Base-by-base conservation (phyloP, 78 protist species). In the Speleostelium caveatum region DNA sequence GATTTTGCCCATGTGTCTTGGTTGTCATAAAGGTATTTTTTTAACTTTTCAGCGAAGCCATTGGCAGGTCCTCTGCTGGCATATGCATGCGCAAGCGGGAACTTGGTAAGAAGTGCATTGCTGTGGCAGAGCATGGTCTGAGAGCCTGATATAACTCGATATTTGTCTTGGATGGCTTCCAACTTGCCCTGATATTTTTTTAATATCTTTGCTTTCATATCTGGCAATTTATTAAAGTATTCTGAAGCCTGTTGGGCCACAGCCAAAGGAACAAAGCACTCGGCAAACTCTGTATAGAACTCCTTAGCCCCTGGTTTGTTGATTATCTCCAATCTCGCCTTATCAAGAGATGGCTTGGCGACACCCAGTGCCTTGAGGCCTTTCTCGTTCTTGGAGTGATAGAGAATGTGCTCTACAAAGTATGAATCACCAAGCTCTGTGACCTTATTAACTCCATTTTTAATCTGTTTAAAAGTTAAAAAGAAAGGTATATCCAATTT, bases 291-390 rank as follows among this genome's bases (percentile, higher is more conserved):
- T 6, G 53, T 45, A 45, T 45, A 45, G 53, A 45, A 45, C 10
- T 45, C 53, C 10, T 45, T 45, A 14, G 10, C 53, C 5, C 58
- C 58, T 3, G 53, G 8, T 19, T 68, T 58, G 26, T 1, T 45
- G 33, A 42, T 24, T 3, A 51, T 38, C 12, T 19, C 58, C 5
- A 68, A 51, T 10, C 38, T 3, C 2, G 38, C 75, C 3, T 21
- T 32, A 22, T 32, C 1, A 21, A 42, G 75, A 24, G 53, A n/a
- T 42, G 75, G 75, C 24, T 68, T 68, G 7, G 75, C 42, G 1
- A 51, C 42, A 45, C 41, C 75, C 75, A 68, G 26, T 42, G 58
- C 75, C 32, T 68, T 68, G 10, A 68, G 22, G 26, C 59, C 75
- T 24, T n/a, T n/a, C 7, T 68, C 75, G 42, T 42, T 51, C 22